Percentiles rank a stretch among this genome's conserved stretches.
Conservation (phyloP, 2,329 filamentous ascomycete genomes). For the Nemania serpens region DNA sequence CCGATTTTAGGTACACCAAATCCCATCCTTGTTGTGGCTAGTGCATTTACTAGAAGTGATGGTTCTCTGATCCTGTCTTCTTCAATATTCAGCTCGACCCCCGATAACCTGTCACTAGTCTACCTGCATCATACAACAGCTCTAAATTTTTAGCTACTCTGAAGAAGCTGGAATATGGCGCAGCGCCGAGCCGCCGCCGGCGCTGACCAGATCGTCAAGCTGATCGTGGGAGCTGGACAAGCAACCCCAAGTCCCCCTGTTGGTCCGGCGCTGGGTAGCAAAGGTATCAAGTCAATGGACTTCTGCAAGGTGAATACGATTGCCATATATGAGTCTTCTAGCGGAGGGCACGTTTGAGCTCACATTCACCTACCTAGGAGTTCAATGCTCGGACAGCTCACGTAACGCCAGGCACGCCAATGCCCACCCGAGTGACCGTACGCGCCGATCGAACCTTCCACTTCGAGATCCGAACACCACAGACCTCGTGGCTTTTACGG, state of each 20-base stretch:
- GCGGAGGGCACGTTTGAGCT: constrained; percentile 23
- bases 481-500: constrained; percentile 88
- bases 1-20: no score
- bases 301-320: constrained; percentile 81
- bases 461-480: constrained; percentile 91
- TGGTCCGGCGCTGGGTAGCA: constrained; percentile 92
- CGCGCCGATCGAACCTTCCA: constrained; percentile 90
- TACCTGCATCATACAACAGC: constrained; percentile 1
- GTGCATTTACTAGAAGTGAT: constrained; percentile 3
- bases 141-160: not conserved
- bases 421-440: constrained; percentile 88
- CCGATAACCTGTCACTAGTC: no score
- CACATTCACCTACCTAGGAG: constrained; percentile 62
- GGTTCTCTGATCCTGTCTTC: constrained; percentile 7
- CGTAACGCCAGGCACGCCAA: constrained; percentile 79
- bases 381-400: constrained; percentile 95
- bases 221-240: constrained; percentile 95
- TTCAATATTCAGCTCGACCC: not conserved
- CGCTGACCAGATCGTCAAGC: constrained; percentile 83
- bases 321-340: not conserved
- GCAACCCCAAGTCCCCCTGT: constrained; percentile 94
- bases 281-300: constrained; percentile 99
- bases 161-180: constrained; percentile 52
- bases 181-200: constrained; percentile 49
- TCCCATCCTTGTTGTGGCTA: constrained; percentile 17